Percentiles rank a stretch among this genome's conserved stretches.
These are phyloP conservation scores for Annulohypoxylon truncatum DNA, from an alignment of 2,329 filamentous ascomycete genomes.

Conservation along the genomic window DNA sequence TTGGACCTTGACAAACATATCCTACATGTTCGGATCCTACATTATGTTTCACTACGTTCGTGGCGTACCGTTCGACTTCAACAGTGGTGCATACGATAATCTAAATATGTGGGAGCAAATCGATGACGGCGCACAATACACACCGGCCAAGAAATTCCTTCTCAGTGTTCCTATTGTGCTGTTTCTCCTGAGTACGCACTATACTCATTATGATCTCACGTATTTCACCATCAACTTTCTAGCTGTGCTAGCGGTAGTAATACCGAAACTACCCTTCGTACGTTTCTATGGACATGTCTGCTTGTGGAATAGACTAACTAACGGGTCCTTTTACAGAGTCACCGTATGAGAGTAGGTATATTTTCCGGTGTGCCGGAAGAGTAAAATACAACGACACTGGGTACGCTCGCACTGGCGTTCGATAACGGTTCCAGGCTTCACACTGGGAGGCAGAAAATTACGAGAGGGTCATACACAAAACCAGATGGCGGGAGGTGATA, in stretches of 20 bases:
- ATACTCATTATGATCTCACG: conserved; percentile 96
- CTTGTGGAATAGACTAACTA: conserved; percentile 43
- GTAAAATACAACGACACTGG: conserved; percentile 32
- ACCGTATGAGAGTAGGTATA: conserved; percentile 80
- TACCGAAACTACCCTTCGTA: conserved; percentile 96
- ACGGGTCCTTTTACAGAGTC: conserved; percentile 66
- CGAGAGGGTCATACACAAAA: conserved; percentile 30
- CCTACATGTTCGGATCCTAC: conserved; percentile 98
- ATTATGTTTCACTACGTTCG: conserved; percentile 99
- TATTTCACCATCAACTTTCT: conserved; percentile 98
- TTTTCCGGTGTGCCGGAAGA: conserved; percentile 78
- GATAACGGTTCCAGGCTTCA: conserved; percentile 26
- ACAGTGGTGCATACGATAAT: conserved; percentile 97
- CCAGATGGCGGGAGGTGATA: conserved; percentile 14
- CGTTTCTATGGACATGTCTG: conserved; percentile 54
- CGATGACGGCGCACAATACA: conserved; percentile 98
- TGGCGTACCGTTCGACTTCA: conserved; percentile 98
- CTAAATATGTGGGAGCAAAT: conserved; percentile 99
- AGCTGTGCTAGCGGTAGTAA: conserved; percentile 90
- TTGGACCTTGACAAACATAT: conserved; percentile 98
- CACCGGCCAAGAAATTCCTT: conserved; percentile 97
- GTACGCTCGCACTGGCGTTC: conserved; percentile 38
- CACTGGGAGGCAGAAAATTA: conserved; percentile 22
- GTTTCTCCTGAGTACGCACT: conserved; percentile 97
- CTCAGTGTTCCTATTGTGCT: conserved; percentile 93